Percentiles rank a stretch among this genome's conserved stretches.
phyloP scores from a whole-genome alignment of 106 monocot genomes.

The Dioscorea zingiberensis region DNA sequence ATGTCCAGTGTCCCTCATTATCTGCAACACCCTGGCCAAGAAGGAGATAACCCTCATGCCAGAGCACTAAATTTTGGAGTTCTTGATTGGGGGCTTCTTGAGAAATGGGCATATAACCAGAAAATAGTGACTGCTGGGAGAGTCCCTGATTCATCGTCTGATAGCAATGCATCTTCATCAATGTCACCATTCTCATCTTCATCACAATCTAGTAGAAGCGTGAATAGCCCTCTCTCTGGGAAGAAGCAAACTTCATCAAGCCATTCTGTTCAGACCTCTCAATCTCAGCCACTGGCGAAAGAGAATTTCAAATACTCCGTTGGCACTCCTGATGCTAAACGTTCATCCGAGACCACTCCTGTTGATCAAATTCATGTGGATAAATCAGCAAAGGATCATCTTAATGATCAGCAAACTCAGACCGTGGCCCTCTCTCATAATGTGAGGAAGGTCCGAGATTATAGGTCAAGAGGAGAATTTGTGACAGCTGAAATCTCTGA shows the following conservation, averaged over 20 bases:
- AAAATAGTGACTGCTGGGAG: conserved; percentile 1
- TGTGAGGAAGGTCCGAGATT: not conserved
- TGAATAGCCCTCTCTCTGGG: conserved; percentile 3
- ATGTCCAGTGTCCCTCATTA: conserved; percentile 63
- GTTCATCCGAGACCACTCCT: too few species aligned
- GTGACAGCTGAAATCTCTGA: conserved; percentile 2
- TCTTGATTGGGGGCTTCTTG: conserved; percentile 61
- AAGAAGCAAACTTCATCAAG: conserved; percentile 1
- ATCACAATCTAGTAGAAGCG: conserved; percentile 14
- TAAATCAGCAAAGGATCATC: too few species aligned
- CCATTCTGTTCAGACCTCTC: too few species aligned
- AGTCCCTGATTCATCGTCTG: conserved; percentile 11
- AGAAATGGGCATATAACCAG: conserved; percentile 38
- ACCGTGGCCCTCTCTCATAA: not conserved
- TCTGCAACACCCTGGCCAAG: conserved; percentile 38
- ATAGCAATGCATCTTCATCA: conserved; percentile 11
- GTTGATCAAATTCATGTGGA: too few species aligned
- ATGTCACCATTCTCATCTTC: conserved; percentile 9
- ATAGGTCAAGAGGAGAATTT: not conserved
- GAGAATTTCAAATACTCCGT: too few species aligned
- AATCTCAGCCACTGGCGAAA: too few species aligned
- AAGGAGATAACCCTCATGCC: conserved; percentile 33
- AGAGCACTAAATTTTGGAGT: conserved; percentile 78
- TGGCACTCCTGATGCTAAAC: too few species aligned
- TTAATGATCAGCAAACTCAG: too few species aligned